Conservation (phyloP, 208 protist species). For the Leishmania amazonensis region DNA sequence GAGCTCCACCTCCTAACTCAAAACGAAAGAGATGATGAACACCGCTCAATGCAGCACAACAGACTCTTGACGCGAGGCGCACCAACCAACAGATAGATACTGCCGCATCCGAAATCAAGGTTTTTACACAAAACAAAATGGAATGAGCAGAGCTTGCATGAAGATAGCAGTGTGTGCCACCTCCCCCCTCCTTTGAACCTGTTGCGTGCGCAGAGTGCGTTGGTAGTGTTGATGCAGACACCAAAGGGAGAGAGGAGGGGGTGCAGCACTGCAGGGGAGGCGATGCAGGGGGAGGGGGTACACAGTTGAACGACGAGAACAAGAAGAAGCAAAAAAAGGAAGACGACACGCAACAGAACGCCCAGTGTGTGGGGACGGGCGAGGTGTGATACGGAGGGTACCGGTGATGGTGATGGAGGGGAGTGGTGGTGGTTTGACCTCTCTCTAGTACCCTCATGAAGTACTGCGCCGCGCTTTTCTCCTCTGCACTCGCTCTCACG, state of each 20-base stretch:
- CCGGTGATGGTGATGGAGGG: background rate
- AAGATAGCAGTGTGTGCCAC: background rate
- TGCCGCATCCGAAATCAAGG: background rate
- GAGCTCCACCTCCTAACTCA: background rate
- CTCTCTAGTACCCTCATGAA: background rate
- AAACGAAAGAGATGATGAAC: background rate
- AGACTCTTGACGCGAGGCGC: background rate
- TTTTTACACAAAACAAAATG: background rate
- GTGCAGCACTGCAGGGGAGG: background rate
- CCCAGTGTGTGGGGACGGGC: background rate
- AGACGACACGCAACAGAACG: background rate
- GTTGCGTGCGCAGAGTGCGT: background rate
- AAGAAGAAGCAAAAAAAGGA: background rate
- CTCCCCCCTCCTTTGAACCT: background rate
- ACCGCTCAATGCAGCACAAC: background rate
- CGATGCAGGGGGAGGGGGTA: background rate
- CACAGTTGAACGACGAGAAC: background rate
- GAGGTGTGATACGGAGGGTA: background rate
- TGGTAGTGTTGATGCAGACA: background rate
- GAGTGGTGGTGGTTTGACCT: background rate
- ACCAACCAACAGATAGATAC: background rate
- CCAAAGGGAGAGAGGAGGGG: background rate
- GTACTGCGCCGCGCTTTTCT: background rate
- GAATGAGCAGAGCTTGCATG: background rate
- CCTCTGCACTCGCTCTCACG: background rate